A percentile compares a stretch with the other conserved stretches of the same genome.
Conservation (phyloP, 2,329 filamentous ascomycete genomes). For the Westerdykella aurantiaca region DNA sequence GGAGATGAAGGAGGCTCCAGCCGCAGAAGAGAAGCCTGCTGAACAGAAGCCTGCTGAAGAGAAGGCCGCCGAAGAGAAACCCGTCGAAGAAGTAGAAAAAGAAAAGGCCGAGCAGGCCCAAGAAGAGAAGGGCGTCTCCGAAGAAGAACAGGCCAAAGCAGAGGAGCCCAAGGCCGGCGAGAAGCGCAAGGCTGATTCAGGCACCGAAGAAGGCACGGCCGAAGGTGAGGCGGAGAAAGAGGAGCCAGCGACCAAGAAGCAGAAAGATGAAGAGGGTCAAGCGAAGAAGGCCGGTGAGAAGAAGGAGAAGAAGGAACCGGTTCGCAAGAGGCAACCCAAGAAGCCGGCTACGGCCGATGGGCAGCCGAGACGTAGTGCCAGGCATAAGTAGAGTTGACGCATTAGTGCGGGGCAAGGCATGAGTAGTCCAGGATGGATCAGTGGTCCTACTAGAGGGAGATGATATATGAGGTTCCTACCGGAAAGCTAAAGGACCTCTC, state of each 20-base stretch:
- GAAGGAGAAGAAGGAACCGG: constrained; percentile 38
- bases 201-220: constrained; percentile 18
- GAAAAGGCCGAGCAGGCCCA: constrained; percentile 28
- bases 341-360: constrained; percentile 46
- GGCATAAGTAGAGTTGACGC: constrained; percentile 25
- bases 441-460: no score
- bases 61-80: constrained; percentile 14
- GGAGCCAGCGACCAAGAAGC: constrained; percentile 29
- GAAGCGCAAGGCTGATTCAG: constrained; percentile 16
- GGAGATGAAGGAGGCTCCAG: constrained; percentile 24
- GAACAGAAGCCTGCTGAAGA: constrained; percentile 21
- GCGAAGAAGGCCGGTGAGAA: constrained; percentile 37
- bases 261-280: constrained; percentile 23
- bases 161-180: constrained; percentile 21
- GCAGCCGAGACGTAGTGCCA: constrained; percentile 43
- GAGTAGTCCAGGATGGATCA: no score
- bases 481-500: no score
- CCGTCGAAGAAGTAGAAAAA: constrained; percentile 14
- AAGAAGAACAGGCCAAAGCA: constrained; percentile 19
- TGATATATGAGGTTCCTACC: no score
- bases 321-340: constrained; percentile 43
- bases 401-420: no score
- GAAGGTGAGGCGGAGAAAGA: constrained; percentile 22
- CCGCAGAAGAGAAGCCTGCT: constrained; percentile 18
- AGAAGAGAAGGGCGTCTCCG: constrained; percentile 17